Conservation (phyloP, 2,329 filamentous ascomycete species). For the Diplodia scrobiculata region DNA sequence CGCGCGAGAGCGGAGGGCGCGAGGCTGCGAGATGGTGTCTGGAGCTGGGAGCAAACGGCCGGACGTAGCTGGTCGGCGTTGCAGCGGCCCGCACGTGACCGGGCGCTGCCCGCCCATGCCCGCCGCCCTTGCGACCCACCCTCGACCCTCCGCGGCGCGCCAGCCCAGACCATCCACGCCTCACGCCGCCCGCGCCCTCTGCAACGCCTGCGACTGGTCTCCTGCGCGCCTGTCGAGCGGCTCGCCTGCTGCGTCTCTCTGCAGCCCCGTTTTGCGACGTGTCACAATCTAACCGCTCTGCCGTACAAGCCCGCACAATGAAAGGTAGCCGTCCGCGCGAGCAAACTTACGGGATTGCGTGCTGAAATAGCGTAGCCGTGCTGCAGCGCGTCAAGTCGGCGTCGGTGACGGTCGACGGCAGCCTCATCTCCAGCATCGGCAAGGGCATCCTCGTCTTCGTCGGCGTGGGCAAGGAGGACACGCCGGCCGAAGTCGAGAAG, state of each 20-base stretch:
- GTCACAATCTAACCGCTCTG: slow-evolving; percentile 4
- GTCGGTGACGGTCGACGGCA: slow-evolving; percentile 89
- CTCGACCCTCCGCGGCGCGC: not conserved
- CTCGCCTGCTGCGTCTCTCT: slow-evolving; percentile 7
- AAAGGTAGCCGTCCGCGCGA: slow-evolving; percentile 26
- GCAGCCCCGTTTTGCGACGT: slow-evolving; percentile 21
- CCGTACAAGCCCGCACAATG: slow-evolving; percentile 13
- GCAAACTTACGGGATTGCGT: not conserved
- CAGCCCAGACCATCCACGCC: slow-evolving; percentile 16
- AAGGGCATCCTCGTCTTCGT: slow-evolving; percentile 89
- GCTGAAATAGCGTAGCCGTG: slow-evolving; percentile 63
- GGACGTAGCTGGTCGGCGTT: slow-evolving; percentile 25
- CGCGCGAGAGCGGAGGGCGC: slow-evolving; percentile 14
- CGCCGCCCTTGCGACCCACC: not conserved
- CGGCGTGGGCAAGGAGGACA: slow-evolving; percentile 87
- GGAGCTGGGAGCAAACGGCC: slow-evolving; percentile 23
- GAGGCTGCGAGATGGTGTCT: slow-evolving; percentile 20
- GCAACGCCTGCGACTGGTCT: not conserved
- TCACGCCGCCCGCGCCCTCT: slow-evolving; percentile 2
- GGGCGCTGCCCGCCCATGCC: not conserved
- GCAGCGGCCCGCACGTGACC: slow-evolving; percentile 17
- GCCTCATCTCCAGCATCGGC: slow-evolving; percentile 87
- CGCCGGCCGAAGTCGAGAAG: slow-evolving; percentile 79
- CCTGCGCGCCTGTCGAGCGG: not conserved
- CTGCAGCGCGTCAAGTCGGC: slow-evolving; percentile 92